Percentiles rank a stretch among this genome's conserved stretches.
These are phyloP conservation scores for Exophiala calicioides DNA, from an alignment of 2,329 filamentous ascomycete genomes.

Conservation along the genomic window DNA sequence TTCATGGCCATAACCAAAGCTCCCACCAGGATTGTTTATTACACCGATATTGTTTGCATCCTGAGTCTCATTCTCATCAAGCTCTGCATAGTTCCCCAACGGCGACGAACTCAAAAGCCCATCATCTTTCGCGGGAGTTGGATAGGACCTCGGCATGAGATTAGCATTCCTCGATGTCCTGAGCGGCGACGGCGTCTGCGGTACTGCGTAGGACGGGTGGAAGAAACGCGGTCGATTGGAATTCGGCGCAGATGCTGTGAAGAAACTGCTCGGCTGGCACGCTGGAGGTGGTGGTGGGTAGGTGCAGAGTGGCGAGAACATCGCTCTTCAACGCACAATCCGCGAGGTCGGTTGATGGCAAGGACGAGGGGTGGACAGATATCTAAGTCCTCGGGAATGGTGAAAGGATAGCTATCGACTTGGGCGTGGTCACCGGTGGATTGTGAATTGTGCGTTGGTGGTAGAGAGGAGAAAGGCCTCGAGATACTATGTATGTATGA, in stretches of 20 bases:
- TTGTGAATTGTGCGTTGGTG: background rate
- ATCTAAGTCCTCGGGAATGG: conserved; percentile 9
- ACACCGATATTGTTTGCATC: conserved; percentile 1
- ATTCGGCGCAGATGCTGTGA: too few species aligned
- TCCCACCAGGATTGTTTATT: too few species aligned
- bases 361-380: too few species aligned
- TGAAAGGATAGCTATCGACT: too few species aligned
- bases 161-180: conserved; percentile 30
- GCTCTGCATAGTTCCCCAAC: conserved; percentile 2
- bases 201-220: conserved; percentile 26
- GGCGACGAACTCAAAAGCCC: conserved; percentile 17
- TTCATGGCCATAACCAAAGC: background rate
- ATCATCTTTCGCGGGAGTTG: conserved; percentile 1
- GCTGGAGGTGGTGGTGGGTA: too few species aligned
- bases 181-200: conserved; percentile 27
- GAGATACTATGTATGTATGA: too few species aligned
- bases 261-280: too few species aligned
- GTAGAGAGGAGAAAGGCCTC: background rate
- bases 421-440: too few species aligned
- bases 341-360: conserved; percentile 44
- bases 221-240: conserved; percentile 49
- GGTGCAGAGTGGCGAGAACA: too few species aligned
- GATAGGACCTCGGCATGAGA: conserved; percentile 17
- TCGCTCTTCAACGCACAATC: too few species aligned
- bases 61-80: conserved; percentile 2